Evolutionary conservation across 768 basidiomycete species (phyloP).

Genomic region (Lactarius pseudohatsudake): DNA sequence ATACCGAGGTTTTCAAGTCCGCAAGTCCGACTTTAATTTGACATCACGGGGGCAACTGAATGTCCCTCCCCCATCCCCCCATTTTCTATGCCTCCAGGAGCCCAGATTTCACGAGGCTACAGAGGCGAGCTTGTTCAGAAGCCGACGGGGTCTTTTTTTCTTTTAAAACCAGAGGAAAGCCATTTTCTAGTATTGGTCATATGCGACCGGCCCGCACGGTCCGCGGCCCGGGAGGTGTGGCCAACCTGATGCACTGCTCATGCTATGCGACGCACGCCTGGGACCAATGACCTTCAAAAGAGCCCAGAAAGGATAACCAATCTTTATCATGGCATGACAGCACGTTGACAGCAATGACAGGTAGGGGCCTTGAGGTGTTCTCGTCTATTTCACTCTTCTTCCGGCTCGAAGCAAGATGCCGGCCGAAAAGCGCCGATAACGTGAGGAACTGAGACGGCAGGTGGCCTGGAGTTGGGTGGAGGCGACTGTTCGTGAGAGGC

Average conservation of each 20-base stretch:
- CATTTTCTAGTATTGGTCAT: background rate
- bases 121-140: background rate
- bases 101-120: background rate
- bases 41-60: constrained; percentile 6
- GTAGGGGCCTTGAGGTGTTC: background rate
- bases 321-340: background rate
- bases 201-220: background rate
- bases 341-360: background rate
- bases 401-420: background rate
- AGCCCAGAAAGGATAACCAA: background rate
- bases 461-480: background rate
- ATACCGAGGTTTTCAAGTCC: constrained; percentile 11
- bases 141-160: background rate
- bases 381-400: background rate
- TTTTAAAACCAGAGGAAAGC: background rate
- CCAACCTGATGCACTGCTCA: too few species aligned
- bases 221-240: background rate
- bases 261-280: too few species aligned
- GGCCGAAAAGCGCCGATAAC: background rate
- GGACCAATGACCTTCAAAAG: background rate
- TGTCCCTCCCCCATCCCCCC: background rate
- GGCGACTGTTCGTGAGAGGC: background rate
- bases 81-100: constrained; percentile 3
- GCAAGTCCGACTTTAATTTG: constrained; percentile 12
- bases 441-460: background rate